A percentile compares a stretch with the other conserved stretches of the same genome.
Conservation (phyloP, 2,329 filamentous ascomycete species). For the Sarocladium strictum region DNA sequence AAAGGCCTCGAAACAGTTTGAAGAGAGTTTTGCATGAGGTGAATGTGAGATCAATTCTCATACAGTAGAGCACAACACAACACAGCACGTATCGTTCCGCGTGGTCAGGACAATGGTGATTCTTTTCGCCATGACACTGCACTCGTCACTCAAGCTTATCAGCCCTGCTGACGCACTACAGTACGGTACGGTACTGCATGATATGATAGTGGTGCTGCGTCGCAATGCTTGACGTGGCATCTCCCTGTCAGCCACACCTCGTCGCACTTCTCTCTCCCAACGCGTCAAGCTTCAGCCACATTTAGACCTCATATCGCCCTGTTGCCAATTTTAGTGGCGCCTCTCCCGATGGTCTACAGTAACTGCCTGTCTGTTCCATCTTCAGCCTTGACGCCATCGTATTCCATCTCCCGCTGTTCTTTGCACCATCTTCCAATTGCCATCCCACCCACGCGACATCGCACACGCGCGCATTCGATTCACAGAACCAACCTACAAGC, state of each 20-base stretch:
- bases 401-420: background rate
- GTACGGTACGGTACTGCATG: no score
- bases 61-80: no score
- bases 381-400: background rate
- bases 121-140: no score
- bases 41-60: no score
- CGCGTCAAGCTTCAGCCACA: constrained; percentile 9
- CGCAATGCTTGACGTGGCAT: constrained; percentile 8
- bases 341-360: constrained; percentile 4
- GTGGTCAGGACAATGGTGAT: no score
- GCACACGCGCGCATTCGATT: background rate
- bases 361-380: constrained; percentile 6
- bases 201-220: no score
- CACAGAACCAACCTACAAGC: background rate
- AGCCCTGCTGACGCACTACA: no score
- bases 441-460: background rate
- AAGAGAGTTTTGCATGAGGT: no score
- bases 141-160: no score
- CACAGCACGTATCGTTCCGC: no score
- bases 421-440: background rate
- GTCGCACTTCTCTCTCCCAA: background rate
- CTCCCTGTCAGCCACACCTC: constrained; percentile 2
- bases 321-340: constrained; percentile 1
- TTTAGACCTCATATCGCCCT: background rate
- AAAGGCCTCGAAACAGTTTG: no score